Evolutionary conservation across 2,329 filamentous ascomycete species (phyloP).

Genomic region (Stachybotrys echinatus): DNA sequence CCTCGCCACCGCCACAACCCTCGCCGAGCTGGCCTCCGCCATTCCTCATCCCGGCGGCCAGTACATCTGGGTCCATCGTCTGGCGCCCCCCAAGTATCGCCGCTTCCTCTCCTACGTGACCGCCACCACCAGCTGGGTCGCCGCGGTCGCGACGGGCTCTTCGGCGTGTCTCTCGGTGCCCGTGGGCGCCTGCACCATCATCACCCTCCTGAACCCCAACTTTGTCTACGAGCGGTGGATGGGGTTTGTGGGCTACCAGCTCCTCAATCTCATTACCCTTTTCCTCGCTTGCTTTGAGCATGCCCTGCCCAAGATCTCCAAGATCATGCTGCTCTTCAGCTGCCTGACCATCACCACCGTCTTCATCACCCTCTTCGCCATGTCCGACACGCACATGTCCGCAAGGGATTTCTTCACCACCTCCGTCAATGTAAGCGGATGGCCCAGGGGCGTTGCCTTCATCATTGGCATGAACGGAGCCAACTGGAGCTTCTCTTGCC

Average conservation of each 20-base stretch:
- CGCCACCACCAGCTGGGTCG: constrained; percentile 19
- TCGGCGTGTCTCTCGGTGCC: constrained; percentile 18
- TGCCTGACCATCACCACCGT: constrained; percentile 14
- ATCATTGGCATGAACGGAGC: constrained; percentile 20
- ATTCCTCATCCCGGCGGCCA: constrained; percentile 22
- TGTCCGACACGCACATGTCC: constrained; percentile 10
- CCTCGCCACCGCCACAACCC: constrained; percentile 16
- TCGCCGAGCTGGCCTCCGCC: constrained; percentile 20
- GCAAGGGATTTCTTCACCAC: constrained; percentile 15
- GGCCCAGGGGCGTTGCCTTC: constrained; percentile 20
- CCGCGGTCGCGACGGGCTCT: constrained; percentile 15
- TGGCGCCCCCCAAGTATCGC: constrained; percentile 9
- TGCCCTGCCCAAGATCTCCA: constrained; percentile 18
- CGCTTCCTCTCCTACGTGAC: constrained; percentile 17
- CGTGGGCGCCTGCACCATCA: constrained; percentile 12
- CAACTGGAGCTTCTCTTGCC: constrained; percentile 23
- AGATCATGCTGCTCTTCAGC: constrained; percentile 17
- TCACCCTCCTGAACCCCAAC: constrained; percentile 13
- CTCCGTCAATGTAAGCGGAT: constrained; percentile 15
- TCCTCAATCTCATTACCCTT: constrained; percentile 16
- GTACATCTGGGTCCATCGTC: constrained; percentile 18
- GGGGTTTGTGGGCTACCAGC: constrained; percentile 18
- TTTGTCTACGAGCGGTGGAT: constrained; percentile 20
- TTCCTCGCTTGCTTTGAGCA: constrained; percentile 14
- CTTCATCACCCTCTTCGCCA: constrained; percentile 19